Conservation (phyloP, 1,284 basidiomycete genomes). For the Schizopora paradoxa region DNA sequence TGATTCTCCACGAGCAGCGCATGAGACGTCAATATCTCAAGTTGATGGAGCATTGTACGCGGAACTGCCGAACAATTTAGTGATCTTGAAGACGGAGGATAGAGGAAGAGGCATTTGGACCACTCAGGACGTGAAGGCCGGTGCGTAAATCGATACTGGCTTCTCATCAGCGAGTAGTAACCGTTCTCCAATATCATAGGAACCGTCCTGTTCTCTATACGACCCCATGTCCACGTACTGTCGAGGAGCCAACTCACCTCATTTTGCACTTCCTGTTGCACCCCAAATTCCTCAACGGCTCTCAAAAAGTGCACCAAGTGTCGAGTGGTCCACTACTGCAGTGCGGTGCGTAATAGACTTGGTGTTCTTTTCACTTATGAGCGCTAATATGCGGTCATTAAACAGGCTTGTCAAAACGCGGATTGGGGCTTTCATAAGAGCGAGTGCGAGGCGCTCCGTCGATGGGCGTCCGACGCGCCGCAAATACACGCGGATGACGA, state of each 20-base stretch:
- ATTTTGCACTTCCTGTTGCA: constrained; percentile 68
- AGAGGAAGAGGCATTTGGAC: constrained; percentile 30
- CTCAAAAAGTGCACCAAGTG: constrained; percentile 72
- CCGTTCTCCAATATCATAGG: constrained; percentile 39
- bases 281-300: constrained; percentile 28
- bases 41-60: constrained; percentile 1
- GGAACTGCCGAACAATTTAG: constrained; percentile 5
- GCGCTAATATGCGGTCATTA: constrained; percentile 2
- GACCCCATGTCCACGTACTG: constrained; percentile 61
- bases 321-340: constrained; percentile 67
- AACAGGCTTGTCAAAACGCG: constrained; percentile 65
- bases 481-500: constrained; percentile 23
- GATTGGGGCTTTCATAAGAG: constrained; percentile 76
- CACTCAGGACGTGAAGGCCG: constrained; percentile 31
- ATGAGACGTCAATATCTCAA: neutral
- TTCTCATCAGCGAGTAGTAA: neutral
- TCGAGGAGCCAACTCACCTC: constrained; percentile 55
- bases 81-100: constrained; percentile 6
- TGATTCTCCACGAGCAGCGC: neutral
- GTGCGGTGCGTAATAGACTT: constrained; percentile 40
- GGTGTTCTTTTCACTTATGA: neutral
- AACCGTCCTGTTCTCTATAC: constrained; percentile 45
- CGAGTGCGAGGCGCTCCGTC: constrained; percentile 68
- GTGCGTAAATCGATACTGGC: constrained; percentile 26
- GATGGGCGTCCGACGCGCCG: constrained; percentile 48